Conservation (phyloP, 805 yeast genomes). For the Saturnispora halmiae region DNA sequence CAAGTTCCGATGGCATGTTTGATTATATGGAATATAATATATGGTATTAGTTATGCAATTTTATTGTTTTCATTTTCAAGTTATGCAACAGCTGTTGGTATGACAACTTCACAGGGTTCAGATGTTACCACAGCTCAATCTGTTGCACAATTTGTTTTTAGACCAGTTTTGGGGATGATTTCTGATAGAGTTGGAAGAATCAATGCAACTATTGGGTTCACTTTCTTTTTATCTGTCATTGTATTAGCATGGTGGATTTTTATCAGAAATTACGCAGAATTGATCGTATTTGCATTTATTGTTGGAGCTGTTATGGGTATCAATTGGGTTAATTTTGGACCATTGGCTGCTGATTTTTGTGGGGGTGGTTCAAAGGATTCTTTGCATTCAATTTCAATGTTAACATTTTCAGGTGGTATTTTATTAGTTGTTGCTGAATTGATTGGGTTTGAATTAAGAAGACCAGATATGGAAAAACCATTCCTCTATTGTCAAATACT, state of each 20-base stretch:
- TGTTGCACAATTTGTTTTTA: slow-evolving; percentile 40
- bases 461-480: slow-evolving; percentile 31
- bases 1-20: slow-evolving; percentile 22
- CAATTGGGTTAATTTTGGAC: slow-evolving; percentile 32
- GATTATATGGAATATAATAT: slow-evolving; percentile 20
- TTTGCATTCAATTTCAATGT: slow-evolving; percentile 23
- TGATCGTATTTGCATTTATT: slow-evolving; percentile 36
- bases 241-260: slow-evolving; percentile 43
- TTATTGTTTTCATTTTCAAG: slow-evolving; percentile 39
- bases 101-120: slow-evolving; percentile 36
- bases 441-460: slow-evolving; percentile 24
- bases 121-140: slow-evolving; percentile 38
- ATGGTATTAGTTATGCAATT: slow-evolving; percentile 29
- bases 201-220: slow-evolving; percentile 34
- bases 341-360: slow-evolving; percentile 29
- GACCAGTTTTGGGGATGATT: slow-evolving; percentile 39
- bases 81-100: slow-evolving; percentile 42
- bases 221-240: slow-evolving; percentile 31
- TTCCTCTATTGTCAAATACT: slow-evolving; percentile 54
- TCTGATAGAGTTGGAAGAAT: slow-evolving; percentile 42
- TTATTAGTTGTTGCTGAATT: slow-evolving; percentile 28
- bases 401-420: slow-evolving; percentile 24
- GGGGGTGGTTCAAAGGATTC: slow-evolving; percentile 27
- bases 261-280: slow-evolving; percentile 31
- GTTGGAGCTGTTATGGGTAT: slow-evolving; percentile 41